Evolutionary conservation across 768 basidiomycete species (phyloP).

Genomic region (Hygrophorus russula): DNA sequence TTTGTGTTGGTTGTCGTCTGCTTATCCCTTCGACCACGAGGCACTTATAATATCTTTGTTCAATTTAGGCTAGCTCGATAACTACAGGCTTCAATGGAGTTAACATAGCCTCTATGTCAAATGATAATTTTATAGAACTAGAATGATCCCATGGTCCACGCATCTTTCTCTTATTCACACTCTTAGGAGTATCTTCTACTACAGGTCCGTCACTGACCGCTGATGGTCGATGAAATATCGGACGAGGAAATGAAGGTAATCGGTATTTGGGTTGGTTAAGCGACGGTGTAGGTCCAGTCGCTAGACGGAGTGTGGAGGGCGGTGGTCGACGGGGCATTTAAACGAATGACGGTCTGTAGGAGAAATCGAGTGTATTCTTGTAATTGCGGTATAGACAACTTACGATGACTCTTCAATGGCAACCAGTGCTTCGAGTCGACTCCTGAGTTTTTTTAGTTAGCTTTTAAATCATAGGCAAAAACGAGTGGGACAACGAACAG

Average conservation of each 20-base stretch:
- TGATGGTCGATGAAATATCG: constrained; percentile 30
- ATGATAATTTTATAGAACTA: constrained; percentile 25
- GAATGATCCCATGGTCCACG: constrained; percentile 56
- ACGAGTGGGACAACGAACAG: too few species aligned
- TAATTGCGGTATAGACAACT: too few species aligned
- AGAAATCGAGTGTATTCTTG: neutral
- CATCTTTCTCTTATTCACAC: constrained; percentile 1
- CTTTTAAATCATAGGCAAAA: too few species aligned
- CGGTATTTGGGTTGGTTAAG: constrained; percentile 51
- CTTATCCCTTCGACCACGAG: constrained; percentile 16
- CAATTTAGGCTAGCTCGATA: constrained; percentile 4
- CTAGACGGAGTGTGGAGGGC: constrained; percentile 53
- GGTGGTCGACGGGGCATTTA: constrained; percentile 65
- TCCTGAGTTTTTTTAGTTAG: too few species aligned
- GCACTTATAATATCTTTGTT: neutral
- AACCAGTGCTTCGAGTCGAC: too few species aligned
- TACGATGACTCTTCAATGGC: too few species aligned
- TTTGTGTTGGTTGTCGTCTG: constrained; percentile 19
- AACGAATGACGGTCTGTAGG: constrained; percentile 4
- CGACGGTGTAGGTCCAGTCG: constrained; percentile 50
- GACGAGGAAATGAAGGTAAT: constrained; percentile 55
- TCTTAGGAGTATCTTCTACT: neutral
- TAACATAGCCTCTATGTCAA: constrained; percentile 39
- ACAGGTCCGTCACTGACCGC: constrained; percentile 13
- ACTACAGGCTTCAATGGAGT: constrained; percentile 36